Conservation (phyloP, 1,284 basidiomycete species). For the Naganishia sp. region DNA sequence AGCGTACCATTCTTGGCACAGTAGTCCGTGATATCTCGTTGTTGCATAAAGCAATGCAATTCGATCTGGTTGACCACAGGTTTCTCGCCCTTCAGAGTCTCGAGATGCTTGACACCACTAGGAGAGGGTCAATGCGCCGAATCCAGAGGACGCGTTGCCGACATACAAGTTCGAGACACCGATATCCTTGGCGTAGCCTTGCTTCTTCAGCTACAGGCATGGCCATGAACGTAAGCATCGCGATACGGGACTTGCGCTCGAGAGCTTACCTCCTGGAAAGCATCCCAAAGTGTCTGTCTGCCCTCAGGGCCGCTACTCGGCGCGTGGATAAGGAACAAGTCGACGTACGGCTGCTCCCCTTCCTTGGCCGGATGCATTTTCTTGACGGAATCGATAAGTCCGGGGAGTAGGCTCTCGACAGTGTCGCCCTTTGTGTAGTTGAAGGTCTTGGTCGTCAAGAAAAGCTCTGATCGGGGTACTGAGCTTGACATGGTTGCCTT, state of each 20-base stretch:
- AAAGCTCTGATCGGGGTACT: slow-evolving; percentile 44
- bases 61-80: slow-evolving; percentile 85
- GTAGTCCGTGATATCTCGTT: slow-evolving; percentile 73
- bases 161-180: slow-evolving; percentile 77
- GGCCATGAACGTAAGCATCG: slow-evolving; percentile 55
- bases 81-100: slow-evolving; percentile 68
- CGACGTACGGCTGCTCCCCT: slow-evolving; percentile 60
- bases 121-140: neutral
- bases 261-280: slow-evolving; percentile 48
- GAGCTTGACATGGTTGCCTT: slow-evolving; percentile 34
- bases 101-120: slow-evolving; percentile 73
- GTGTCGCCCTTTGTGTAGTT: slow-evolving; percentile 58
- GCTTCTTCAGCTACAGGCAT: slow-evolving; percentile 61
- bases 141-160: slow-evolving; percentile 4
- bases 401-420: slow-evolving; percentile 62
- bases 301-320: slow-evolving; percentile 42
- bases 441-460: slow-evolving; percentile 64
- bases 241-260: slow-evolving; percentile 57
- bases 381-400: slow-evolving; percentile 62
- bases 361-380: slow-evolving; percentile 55
- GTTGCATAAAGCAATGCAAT: slow-evolving; percentile 83
- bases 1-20: slow-evolving; percentile 62
- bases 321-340: slow-evolving; percentile 72
- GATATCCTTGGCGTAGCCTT: slow-evolving; percentile 68
- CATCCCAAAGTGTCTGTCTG: slow-evolving; percentile 45